Evolutionary conservation across 169 alveolate species (phyloP), one percentile per base, ranked within the genome.

Genomic region (Plasmodium relictum): DNA sequence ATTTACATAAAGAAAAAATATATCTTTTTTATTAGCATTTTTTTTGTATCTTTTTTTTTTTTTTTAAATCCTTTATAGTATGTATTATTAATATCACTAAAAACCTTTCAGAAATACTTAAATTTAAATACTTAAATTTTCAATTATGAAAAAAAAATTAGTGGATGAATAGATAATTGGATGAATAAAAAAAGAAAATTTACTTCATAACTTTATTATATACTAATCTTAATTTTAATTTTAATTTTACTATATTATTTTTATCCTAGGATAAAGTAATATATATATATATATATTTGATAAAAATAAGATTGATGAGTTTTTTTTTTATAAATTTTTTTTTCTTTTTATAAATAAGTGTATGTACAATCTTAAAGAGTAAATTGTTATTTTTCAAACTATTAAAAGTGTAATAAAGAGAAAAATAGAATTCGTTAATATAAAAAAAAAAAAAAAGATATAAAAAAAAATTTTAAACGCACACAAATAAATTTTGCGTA

Each of bases 21-120:
- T 31, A 22, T 31, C 14, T 37, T n/a, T 0, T 5, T 9, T 2
- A 0, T 56, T 56, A 22, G 1, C 31, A 14, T 14, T 56, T 56
- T 65, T 14, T 31, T 10, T 65, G 42, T 31, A 44, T 70, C 44
- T 63, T 22, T 26, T 44, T 26, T 26, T 24, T 45, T 70, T 70
- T 54, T 24, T 12, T 54, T 54, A 54, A 18, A 54, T 5, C 22
- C 22, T 54, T n/a, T 54, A 45, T 4, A 42, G 9, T 7, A n/a
- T 12, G 12, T 14, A 14, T 63, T 56, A 56, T 16, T 56, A 22
- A 31, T 31, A 31, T 31, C 39, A 31, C 39, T 31, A 31, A 31
- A n/a, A 31, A 31, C 39, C 39, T 31, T 31, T 31, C 39, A 31
- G 39, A 31, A 2, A 31, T 31, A 3, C 39, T 31, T 31, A 3